Percentiles rank a stretch among this genome's conserved stretches.
phyloP scores from a whole-genome alignment of 495 filamentous ascomycete species.

The Penicillium bovifimosum region DNA sequence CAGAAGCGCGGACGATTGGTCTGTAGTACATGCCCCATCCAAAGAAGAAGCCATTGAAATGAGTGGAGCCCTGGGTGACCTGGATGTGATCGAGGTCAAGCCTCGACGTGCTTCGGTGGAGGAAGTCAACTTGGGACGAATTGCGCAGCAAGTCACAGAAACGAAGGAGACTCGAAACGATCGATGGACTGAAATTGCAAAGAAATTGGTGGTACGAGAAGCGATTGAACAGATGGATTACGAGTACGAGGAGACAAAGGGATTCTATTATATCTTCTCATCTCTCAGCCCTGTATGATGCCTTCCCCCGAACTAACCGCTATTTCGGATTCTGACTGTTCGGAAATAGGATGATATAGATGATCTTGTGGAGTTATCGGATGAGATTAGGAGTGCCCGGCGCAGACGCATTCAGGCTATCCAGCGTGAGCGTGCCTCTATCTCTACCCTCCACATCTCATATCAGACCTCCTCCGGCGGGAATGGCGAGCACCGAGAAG shows the following conservation, averaged over 20 bases:
- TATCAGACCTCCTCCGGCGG: background rate
- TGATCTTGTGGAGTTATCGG: conserved; percentile 70
- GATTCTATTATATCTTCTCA: conserved; percentile 87
- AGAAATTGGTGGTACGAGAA: conserved; percentile 81
- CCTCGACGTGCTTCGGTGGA: conserved; percentile 18
- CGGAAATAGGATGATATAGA: conserved; percentile 74
- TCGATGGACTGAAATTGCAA: conserved; percentile 97
- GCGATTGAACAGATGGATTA: conserved; percentile 82
- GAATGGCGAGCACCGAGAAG: conserved; percentile 10
- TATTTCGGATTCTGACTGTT: background rate
- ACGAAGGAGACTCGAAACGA: conserved; percentile 48
- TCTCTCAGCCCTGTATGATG: conserved; percentile 76
- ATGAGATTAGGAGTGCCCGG: conserved; percentile 72
- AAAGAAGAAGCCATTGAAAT: conserved; percentile 17
- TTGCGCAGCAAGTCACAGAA: conserved; percentile 38
- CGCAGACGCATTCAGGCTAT: conserved; percentile 74
- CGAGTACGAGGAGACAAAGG: conserved; percentile 86
- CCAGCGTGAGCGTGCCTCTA: conserved; percentile 62
- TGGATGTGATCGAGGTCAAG: conserved; percentile 20
- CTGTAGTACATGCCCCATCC: conserved; percentile 16
- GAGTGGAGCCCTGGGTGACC: conserved; percentile 16
- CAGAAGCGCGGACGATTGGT: conserved; percentile 17
- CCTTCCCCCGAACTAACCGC: background rate
- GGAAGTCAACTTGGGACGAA: conserved; percentile 23
- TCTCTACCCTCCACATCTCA: background rate